Evolutionary conservation across 768 basidiomycete species (phyloP), one percentile per base, ranked within the genome.

Genomic region (Rhizopogon vesiculosus): DNA sequence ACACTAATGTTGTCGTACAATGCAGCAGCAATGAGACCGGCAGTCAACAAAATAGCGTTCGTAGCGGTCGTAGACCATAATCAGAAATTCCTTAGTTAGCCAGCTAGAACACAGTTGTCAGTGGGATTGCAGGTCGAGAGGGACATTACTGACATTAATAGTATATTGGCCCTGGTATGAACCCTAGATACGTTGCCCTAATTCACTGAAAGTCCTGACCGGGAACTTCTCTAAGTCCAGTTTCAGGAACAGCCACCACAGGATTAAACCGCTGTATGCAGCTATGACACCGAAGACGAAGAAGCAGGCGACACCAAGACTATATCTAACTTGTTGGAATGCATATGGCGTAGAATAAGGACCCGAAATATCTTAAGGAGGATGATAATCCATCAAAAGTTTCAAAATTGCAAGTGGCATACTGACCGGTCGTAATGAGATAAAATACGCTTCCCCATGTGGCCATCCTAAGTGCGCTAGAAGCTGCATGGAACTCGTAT

Each of bases 1-100:
- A 83, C 71, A 42, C 83, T 82, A 52, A 85, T 84, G 59, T 85
- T 85, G 4, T 82, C 83, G 56, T 85, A 86, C 8, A 86, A 66
- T 19, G 82, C 82, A 13, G 82, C 84, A 1, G 84, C 85, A 44
- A 86, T 84, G 39, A 84, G 72, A 42, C 75, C 79, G 3, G 79
- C 78, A 15, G 77, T 61, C 19, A 86, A 72, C 8, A 77, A 73
- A 19, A 86, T 62, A 0, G 70, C 72, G 51, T 82, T 82, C 8
- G 64, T 64, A 2, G 59, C 56, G 12, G 70, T 73, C 61, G 73
- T 48, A 69, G 38, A 39, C 67, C 56, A 49, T 73, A 73, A 10
- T 61, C 53, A 9, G 67, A 68, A 31, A 65, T 66, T 3, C 72
- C 71, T 33, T 71, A 68, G 53, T 71, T 69, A 22, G 71, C 71